phyloP scores from a whole-genome alignment of 192 early-diverging fungal genomes.

The Backusella circina region DNA sequence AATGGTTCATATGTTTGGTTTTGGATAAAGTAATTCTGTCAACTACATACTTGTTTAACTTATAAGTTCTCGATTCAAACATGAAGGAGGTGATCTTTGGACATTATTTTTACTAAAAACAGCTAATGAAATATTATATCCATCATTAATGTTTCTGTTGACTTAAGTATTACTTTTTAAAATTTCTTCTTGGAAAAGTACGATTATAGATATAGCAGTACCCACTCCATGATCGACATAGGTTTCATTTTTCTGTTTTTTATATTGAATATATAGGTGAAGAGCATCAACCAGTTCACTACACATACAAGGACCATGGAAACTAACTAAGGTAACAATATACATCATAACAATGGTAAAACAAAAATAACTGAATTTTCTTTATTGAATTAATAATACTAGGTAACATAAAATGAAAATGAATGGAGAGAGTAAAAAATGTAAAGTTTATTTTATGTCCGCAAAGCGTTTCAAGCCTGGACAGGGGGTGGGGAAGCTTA shows the following conservation, averaged over 20 bases:
- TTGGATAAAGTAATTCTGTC: background rate
- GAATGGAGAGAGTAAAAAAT: background rate
- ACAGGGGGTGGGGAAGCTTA: background rate
- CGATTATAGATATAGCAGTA: background rate
- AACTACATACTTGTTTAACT: background rate
- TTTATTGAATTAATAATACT: background rate
- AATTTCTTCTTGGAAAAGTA: background rate
- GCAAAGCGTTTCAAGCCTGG: background rate
- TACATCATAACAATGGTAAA: background rate
- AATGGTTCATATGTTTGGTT: background rate
- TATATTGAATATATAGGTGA: background rate
- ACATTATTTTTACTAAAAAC: background rate
- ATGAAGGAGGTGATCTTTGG: background rate
- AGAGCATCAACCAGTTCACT: too few species aligned
- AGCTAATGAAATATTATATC: background rate
- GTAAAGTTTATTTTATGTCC: background rate
- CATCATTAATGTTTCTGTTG: background rate
- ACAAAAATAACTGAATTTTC: background rate
- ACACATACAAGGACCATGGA: background rate
- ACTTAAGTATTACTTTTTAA: background rate
- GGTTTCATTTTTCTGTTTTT: background rate
- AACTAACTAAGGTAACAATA: background rate
- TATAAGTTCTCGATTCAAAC: background rate
- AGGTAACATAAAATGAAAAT: background rate
- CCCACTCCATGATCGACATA: background rate